Evolutionary conservation across 768 basidiomycete genomes (phyloP).

Genomic region (Mycena maculata): DNA sequence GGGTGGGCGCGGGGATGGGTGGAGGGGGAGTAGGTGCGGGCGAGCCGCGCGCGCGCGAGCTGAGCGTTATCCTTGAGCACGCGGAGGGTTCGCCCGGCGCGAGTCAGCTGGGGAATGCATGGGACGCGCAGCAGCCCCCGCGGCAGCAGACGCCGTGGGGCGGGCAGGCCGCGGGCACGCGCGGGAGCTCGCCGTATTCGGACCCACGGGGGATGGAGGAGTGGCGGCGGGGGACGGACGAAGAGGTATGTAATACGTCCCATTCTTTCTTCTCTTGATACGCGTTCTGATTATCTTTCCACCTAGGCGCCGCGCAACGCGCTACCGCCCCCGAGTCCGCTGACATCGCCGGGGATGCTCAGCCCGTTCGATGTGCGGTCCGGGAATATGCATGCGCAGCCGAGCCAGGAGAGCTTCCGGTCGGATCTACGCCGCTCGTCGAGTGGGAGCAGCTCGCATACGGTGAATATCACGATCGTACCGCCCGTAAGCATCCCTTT

Average conservation of each 20-base stretch:
- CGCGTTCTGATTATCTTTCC: background rate
- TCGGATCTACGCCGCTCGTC: slow-evolving; percentile 16
- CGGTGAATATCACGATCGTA: slow-evolving; percentile 22
- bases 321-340: slow-evolving; percentile 23
- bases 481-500: slow-evolving; percentile 4
- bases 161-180: background rate
- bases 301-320: slow-evolving; percentile 11
- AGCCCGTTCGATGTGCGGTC: slow-evolving; percentile 20
- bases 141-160: slow-evolving; percentile 17
- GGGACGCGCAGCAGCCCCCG: background rate
- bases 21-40: background rate
- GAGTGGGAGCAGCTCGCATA: slow-evolving; percentile 15
- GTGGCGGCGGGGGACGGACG: slow-evolving; percentile 23
- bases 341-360: slow-evolving; percentile 21
- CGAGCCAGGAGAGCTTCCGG: slow-evolving; percentile 17
- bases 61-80: slow-evolving; percentile 21
- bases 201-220: slow-evolving; percentile 31
- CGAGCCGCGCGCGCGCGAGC: slow-evolving; percentile 1
- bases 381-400: slow-evolving; percentile 1
- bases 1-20: background rate
- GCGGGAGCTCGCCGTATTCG: slow-evolving; percentile 22
- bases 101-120: slow-evolving; percentile 10
- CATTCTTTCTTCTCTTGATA: background rate
- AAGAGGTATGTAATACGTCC: slow-evolving; percentile 8
- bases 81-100: slow-evolving; percentile 4